These are phyloP conservation scores for Apophysomyces trapeziformis DNA, from an alignment of 371 early-diverging fungal species.

Conservation along the genomic window DNA sequence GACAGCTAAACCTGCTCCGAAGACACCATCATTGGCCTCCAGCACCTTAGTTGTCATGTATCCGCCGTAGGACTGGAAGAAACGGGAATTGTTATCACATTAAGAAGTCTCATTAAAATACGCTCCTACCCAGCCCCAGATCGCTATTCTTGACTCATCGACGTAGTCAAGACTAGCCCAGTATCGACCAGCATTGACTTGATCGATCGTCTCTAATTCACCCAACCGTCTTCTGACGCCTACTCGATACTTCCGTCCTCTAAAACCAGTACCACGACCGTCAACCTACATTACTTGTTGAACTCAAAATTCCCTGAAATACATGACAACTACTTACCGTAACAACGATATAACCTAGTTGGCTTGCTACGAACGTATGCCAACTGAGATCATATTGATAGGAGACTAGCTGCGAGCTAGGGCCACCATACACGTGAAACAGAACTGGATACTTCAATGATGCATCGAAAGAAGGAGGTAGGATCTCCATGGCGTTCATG, in stretches of 20 bases:
- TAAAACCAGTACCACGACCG: slow-evolving; percentile 88
- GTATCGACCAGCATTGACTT: slow-evolving; percentile 77
- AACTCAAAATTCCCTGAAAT: no score
- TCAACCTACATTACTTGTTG: slow-evolving; percentile 56
- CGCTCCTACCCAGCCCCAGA: slow-evolving; percentile 72
- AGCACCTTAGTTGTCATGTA: slow-evolving; percentile 84
- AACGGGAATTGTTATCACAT: slow-evolving; percentile 3
- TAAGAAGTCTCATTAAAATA: not conserved
- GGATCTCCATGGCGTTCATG: slow-evolving; percentile 77
- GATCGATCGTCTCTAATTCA: slow-evolving; percentile 80
- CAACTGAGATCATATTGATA: slow-evolving; percentile 69
- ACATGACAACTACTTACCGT: slow-evolving; percentile 32
- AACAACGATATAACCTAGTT: slow-evolving; percentile 66
- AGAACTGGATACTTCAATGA: slow-evolving; percentile 78
- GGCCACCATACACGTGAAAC: slow-evolving; percentile 92
- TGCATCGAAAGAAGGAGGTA: slow-evolving; percentile 83
- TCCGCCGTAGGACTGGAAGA: slow-evolving; percentile 85
- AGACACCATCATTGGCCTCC: slow-evolving; percentile 80
- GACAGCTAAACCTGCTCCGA: slow-evolving; percentile 86
- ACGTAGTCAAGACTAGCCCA: slow-evolving; percentile 39
- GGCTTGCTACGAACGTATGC: slow-evolving; percentile 66
- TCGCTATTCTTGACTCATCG: slow-evolving; percentile 14
- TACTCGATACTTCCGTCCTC: slow-evolving; percentile 81
- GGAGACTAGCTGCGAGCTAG: slow-evolving; percentile 82
- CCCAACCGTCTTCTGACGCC: slow-evolving; percentile 81